phyloP scores from a whole-genome alignment of 208 protist species.

The Vickermania spadyakhi region DNA sequence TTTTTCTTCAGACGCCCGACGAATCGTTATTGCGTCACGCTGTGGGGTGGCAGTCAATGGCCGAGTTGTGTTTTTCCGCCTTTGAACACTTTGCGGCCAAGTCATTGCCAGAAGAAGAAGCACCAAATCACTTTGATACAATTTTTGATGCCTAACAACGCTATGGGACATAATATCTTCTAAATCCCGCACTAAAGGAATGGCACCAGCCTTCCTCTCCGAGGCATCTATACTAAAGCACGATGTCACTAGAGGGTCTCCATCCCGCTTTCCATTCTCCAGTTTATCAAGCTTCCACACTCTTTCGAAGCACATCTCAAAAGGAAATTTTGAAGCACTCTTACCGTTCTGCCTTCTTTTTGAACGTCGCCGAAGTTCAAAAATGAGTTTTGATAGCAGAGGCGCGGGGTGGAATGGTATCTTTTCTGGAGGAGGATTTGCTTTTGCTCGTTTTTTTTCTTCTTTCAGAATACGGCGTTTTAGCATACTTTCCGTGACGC shows the following conservation, averaged over 20 bases:
- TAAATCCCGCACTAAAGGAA: not conserved
- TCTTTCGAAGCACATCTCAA: conserved; percentile 29
- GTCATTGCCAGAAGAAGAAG: conserved; percentile 55
- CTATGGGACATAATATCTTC: conserved; percentile 4
- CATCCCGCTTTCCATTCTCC: conserved; percentile 33
- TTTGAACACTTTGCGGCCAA: conserved; percentile 8
- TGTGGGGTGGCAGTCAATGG: not conserved
- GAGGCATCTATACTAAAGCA: conserved; percentile 11
- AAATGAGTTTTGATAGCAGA: conserved; percentile 32
- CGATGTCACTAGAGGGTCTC: conserved; percentile 50
- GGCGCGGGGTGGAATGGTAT: conserved; percentile 27
- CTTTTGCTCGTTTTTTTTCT: not conserved
- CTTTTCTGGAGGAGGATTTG: not conserved
- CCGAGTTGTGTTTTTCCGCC: not conserved
- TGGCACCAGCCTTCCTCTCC: not conserved
- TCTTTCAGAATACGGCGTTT: conserved; percentile 1
- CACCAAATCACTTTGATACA: conserved; percentile 80
- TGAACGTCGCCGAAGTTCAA: conserved; percentile 60
- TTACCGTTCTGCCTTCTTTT: conserved; percentile 19
- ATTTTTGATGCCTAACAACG: conserved; percentile 25
- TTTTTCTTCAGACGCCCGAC: conserved; percentile 10
- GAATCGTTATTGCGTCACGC: not conserved
- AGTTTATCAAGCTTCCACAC: conserved; percentile 17
- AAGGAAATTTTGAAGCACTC: conserved; percentile 28
- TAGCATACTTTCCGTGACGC: conserved; percentile 5